These are phyloP conservation scores for Epithemia pelagica DNA, from an alignment of 108 stramenopile species.

Conservation along the genomic window DNA sequence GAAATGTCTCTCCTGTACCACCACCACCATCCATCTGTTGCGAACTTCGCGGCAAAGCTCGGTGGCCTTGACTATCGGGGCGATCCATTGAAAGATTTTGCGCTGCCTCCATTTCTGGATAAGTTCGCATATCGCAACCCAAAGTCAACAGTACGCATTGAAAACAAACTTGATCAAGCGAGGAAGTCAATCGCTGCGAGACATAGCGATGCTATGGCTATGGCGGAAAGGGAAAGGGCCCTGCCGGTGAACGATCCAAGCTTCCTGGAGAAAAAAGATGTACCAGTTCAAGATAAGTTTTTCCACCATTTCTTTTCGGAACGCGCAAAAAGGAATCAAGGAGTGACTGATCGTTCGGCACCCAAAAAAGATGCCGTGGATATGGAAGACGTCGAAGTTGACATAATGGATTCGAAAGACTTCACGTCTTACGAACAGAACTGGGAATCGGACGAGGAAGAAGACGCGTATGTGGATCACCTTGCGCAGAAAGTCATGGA, in stretches of 20 bases:
- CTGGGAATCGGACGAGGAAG: conserved; percentile 69
- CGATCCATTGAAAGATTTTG: conserved; percentile 94
- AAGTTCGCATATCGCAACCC: conserved; percentile 99
- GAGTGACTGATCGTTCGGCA: conserved; percentile 40
- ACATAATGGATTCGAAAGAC: conserved; percentile 17
- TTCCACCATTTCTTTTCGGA: conserved; percentile 89
- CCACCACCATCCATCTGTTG: conserved; percentile 95
- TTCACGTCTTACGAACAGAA: conserved; percentile 39
- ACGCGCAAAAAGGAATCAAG: conserved; percentile 76
- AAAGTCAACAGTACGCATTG: conserved; percentile 54
- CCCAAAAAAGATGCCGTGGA: conserved; percentile 28
- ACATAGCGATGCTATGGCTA: conserved; percentile 6
- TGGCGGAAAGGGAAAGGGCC: neutral
- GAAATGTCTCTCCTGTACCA: conserved; percentile 70
- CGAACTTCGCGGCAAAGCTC: conserved; percentile 67
- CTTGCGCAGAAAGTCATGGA: conserved; percentile 88
- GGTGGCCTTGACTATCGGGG: conserved; percentile 74
- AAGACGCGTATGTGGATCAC: conserved; percentile 85
- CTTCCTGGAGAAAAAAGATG: conserved; percentile 42
- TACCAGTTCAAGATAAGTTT: conserved; percentile 80
- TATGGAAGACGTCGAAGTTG: conserved; percentile 42
- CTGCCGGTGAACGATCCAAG: conserved; percentile 80
- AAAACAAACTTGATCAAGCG: conserved; percentile 24
- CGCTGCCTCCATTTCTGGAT: conserved; percentile 87
- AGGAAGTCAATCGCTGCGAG: conserved; percentile 49